These are phyloP conservation scores for Lecanosticta acicola DNA, from an alignment of 2,329 filamentous ascomycete genomes.

Conservation along the genomic window DNA sequence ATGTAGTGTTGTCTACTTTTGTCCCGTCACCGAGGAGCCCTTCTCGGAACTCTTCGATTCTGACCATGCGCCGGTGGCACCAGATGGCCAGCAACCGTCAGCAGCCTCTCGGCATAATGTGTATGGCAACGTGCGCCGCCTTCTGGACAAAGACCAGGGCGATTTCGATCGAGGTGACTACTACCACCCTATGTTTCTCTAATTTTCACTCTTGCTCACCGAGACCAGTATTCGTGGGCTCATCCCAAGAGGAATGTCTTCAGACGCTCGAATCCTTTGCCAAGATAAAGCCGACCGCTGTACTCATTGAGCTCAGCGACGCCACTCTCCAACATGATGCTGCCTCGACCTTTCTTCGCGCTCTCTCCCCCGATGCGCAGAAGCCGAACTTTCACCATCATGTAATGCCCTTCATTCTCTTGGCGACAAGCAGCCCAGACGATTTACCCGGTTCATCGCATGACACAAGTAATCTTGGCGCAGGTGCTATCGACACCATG, in stretches of 20 bases:
- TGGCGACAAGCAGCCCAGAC: slow-evolving; percentile 8
- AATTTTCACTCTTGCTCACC: slow-evolving; percentile 5
- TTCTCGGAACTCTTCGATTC: slow-evolving; percentile 24
- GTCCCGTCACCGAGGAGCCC: slow-evolving; percentile 21
- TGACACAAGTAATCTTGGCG: not conserved
- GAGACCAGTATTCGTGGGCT: slow-evolving; percentile 31
- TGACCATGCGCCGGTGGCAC: slow-evolving; percentile 12
- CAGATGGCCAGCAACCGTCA: slow-evolving; percentile 4
- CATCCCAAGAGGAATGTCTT: slow-evolving; percentile 22
- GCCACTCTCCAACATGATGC: slow-evolving; percentile 8
- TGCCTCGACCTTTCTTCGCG: slow-evolving; percentile 22
- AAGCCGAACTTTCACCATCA: slow-evolving; percentile 23
- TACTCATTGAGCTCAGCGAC: slow-evolving; percentile 25
- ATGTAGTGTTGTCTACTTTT: slow-evolving; percentile 32
- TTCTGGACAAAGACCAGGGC: slow-evolving; percentile 31
- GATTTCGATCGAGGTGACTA: slow-evolving; percentile 29
- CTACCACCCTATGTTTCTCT: not conserved
- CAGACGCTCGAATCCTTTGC: slow-evolving; percentile 25
- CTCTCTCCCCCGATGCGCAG: slow-evolving; percentile 21
- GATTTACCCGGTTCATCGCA: slow-evolving; percentile 2
- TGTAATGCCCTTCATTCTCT: slow-evolving; percentile 29
- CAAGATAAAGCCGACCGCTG: slow-evolving; percentile 21
- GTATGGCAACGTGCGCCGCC: slow-evolving; percentile 25
- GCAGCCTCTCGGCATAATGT: slow-evolving; percentile 7
- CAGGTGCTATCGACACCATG: slow-evolving; percentile 62